These are phyloP conservation scores for Rhytidiadelphus loreus DNA, from an alignment of 225 moss, liverwort and hornwort species.

Conservation along the genomic window DNA sequence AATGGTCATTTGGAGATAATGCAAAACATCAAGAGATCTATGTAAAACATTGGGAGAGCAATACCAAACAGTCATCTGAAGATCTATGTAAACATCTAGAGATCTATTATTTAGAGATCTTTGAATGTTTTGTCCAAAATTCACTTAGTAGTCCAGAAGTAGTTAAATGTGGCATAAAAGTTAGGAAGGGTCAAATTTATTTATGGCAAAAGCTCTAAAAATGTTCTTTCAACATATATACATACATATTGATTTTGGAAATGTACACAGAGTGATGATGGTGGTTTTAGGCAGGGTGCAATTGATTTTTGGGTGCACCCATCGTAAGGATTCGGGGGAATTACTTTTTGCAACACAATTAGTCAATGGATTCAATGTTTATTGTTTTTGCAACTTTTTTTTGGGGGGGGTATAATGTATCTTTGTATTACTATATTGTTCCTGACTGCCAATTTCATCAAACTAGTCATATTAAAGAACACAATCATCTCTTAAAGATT, in stretches of 20 bases:
- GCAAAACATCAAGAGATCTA: no score
- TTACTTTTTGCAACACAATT: background rate
- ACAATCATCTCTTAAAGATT: background rate
- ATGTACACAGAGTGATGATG: background rate
- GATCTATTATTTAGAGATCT: no score
- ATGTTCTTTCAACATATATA: fast-evolving
- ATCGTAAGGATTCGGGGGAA: fast-evolving
- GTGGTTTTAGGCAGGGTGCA: fast-evolving
- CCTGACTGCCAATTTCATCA: background rate
- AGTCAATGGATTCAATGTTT: background rate
- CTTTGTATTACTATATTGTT: no score
- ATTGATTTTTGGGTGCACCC: background rate
- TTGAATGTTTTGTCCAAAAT: no score
- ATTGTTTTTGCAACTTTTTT: background rate
- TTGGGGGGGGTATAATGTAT: no score
- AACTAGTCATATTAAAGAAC: no score
- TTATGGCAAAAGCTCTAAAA: fast-evolving
- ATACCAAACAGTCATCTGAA: no score
- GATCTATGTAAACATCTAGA: no score
- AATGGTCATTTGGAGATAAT: no score
- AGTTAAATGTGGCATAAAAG: no score
- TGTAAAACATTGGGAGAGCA: no score
- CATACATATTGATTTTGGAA: background rate
- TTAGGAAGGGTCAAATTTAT: background rate
- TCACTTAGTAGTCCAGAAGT: no score